Evolutionary conservation across 2,329 filamentous ascomycete genomes (phyloP), one percentile per base, ranked within the genome.

Genomic region (Fusarium incarnatum): DNA sequence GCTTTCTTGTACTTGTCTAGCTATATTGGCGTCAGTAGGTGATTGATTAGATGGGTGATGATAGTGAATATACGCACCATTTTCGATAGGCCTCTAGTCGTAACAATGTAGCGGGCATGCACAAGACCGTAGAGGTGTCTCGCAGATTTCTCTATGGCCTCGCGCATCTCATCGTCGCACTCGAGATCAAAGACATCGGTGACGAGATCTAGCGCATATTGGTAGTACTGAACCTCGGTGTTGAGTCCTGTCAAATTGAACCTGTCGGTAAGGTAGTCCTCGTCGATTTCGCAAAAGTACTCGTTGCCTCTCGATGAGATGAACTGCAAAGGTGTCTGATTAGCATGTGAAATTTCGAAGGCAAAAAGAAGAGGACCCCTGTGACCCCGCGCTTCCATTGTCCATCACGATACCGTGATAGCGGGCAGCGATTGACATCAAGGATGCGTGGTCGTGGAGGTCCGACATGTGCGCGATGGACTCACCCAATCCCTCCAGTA

Each of bases 401-500:
- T n/a, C 16, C 37, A 34, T 30, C 52, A 47, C 32, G 16, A n/a
- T 13, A 12, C 16, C 13, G 28, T 42, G 44, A 41, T 46, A 32
- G 27, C 48, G 47, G 32, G 22, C 27, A 40, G 34, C 23, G 49
- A 50, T 41, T 23, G 34, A 54, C 27, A 50, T 55, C 27, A 27
- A 56, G 32, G 41, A 58, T 63, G 62, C 50, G 49, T 54, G 53
- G 27, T 47, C 46, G 44, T 20, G 57, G 34, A 37, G 20, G n/a
- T 23, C 54, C 16, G 41, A 40, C 28, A 50, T 34, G 44, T 57
- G 42, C 40, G 23, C 34, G 27, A 32, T 47, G 44, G 34, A 90
- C 93, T 84, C 86, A 98, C 96, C 96, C 96, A 99, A 83, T 99
- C 96, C 81, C 95, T 88, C 96, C 96, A 99, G 82, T 98, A 99